Evolutionary conservation across 2,329 filamentous ascomycete species (phyloP).

Genomic region (Neonectria hederae): DNA sequence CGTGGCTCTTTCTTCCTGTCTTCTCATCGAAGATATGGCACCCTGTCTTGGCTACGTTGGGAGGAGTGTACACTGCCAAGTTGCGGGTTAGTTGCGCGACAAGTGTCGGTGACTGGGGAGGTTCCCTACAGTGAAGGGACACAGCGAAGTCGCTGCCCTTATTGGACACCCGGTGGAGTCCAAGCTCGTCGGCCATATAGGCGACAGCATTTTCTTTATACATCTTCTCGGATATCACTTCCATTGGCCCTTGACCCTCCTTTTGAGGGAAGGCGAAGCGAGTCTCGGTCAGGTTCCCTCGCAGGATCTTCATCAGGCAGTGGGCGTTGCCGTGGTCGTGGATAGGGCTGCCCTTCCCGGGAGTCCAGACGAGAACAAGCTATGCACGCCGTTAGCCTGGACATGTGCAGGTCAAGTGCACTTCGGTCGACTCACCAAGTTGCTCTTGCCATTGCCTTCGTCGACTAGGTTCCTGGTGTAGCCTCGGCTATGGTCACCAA

Average conservation of each 20-base stretch:
- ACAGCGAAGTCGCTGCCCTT: constrained; percentile 79
- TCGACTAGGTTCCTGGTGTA: constrained; percentile 93
- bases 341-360: constrained; percentile 83
- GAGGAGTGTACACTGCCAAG: constrained; percentile 78
- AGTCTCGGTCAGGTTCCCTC: constrained; percentile 82
- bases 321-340: constrained; percentile 92
- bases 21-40: constrained; percentile 83
- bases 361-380: constrained; percentile 90
- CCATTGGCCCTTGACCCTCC: constrained; percentile 64
- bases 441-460: constrained; percentile 84
- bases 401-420: constrained; percentile 18
- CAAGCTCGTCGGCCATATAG: constrained; percentile 92
- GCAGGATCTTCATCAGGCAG: constrained; percentile 90
- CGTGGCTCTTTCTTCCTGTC: constrained; percentile 78
- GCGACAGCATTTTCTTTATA: constrained; percentile 79
- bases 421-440: constrained; percentile 63
- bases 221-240: constrained; percentile 71
- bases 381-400: constrained; percentile 49
- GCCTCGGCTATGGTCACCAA: constrained; percentile 72
- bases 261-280: constrained; percentile 76
- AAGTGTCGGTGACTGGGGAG: constrained; percentile 40
- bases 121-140: constrained; percentile 76
- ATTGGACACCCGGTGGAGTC: constrained; percentile 85
- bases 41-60: constrained; percentile 84
- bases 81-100: constrained; percentile 45